Conservation (phyloP, 495 filamentous ascomycete genomes). For the Hypoxylon subgilvum region DNA sequence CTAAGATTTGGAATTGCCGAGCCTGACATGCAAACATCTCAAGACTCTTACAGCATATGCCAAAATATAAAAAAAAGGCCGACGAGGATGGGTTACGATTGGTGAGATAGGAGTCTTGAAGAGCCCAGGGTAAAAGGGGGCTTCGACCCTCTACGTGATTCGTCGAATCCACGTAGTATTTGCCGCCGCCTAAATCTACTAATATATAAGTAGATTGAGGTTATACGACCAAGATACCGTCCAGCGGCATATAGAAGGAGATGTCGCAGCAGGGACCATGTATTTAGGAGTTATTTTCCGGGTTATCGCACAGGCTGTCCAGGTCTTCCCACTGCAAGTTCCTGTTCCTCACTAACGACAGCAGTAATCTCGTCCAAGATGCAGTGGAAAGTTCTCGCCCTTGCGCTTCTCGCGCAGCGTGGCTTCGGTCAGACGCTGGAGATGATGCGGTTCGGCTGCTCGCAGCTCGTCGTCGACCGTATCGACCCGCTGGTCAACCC, state of each 20-base stretch:
- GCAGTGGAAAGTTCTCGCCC: slow-evolving; percentile 46
- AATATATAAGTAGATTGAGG: slow-evolving; percentile 43
- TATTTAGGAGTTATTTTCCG: slow-evolving; percentile 34
- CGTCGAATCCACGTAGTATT: slow-evolving; percentile 26
- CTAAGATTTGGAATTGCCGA: slow-evolving; percentile 18
- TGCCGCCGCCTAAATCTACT: slow-evolving; percentile 42
- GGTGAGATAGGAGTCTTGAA: slow-evolving; percentile 22
- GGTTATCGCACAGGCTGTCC: slow-evolving; percentile 13
- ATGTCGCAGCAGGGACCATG: slow-evolving; percentile 1
- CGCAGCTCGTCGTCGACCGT: slow-evolving; percentile 57
- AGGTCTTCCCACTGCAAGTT: slow-evolving; percentile 15
- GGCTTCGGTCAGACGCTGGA: slow-evolving; percentile 38
- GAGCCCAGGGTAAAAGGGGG: slow-evolving; percentile 19
- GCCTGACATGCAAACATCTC: slow-evolving; percentile 10
- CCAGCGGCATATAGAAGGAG: slow-evolving; percentile 37
- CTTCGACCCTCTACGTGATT: slow-evolving; percentile 21
- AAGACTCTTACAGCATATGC: background rate
- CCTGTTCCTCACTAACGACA: slow-evolving; percentile 25
- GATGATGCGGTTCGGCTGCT: slow-evolving; percentile 51
- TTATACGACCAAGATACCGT: slow-evolving; percentile 30
- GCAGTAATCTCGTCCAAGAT: slow-evolving; percentile 39
- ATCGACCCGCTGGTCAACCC: slow-evolving; percentile 71
- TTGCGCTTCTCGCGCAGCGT: slow-evolving; percentile 44
- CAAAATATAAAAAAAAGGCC: slow-evolving; percentile 14
- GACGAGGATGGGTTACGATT: slow-evolving; percentile 12